Conservation (phyloP, 2,329 filamentous ascomycete genomes). For the Hansfordia pulvinata region DNA sequence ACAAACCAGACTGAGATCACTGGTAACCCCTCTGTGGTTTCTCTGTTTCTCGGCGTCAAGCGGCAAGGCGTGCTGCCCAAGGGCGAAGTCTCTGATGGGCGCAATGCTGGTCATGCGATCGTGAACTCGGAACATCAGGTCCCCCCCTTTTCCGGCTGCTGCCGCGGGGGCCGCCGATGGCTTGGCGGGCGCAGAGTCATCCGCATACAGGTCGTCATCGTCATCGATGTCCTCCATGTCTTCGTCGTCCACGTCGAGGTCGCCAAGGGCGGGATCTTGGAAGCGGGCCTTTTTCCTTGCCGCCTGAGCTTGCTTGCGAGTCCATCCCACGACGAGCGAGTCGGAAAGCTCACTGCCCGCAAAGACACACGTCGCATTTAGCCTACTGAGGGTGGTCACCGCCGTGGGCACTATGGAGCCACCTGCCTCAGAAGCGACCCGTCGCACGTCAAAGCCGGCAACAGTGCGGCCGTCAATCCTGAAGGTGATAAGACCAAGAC, state of each 20-base stretch:
- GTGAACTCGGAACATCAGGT: slow-evolving; percentile 62
- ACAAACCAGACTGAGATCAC: slow-evolving; percentile 44
- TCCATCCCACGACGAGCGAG: slow-evolving; percentile 72
- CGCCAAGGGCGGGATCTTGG: slow-evolving; percentile 37
- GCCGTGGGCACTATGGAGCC: slow-evolving; percentile 46
- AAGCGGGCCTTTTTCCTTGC: slow-evolving; percentile 51
- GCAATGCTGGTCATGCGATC: slow-evolving; percentile 68
- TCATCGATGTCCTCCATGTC: slow-evolving; percentile 48
- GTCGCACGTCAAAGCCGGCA: slow-evolving; percentile 65
- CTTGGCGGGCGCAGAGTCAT: slow-evolving; percentile 29
- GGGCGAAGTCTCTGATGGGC: slow-evolving; percentile 61
- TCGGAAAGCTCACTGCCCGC: slow-evolving; percentile 76
- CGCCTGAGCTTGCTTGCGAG: slow-evolving; percentile 44
- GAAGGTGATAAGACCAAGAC: slow-evolving; percentile 65
- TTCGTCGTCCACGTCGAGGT: slow-evolving; percentile 34
- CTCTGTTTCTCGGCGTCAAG: slow-evolving; percentile 28
- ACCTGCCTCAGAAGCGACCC: slow-evolving; percentile 48
- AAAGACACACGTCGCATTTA: slow-evolving; percentile 63
- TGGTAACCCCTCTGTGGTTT: slow-evolving; percentile 32
- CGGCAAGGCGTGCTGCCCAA: slow-evolving; percentile 42
- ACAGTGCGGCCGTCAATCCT: slow-evolving; percentile 83
- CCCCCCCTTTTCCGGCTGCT: slow-evolving; percentile 37
- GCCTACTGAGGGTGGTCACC: slow-evolving; percentile 54
- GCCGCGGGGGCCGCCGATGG: slow-evolving; percentile 21
- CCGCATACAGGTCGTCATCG: slow-evolving; percentile 48